Percentiles rank a stretch among this genome's conserved stretches.
Evolutionary conservation across 225 moss, liverwort and hornwort species (phyloP).

Genomic region (Asterella californica): DNA sequence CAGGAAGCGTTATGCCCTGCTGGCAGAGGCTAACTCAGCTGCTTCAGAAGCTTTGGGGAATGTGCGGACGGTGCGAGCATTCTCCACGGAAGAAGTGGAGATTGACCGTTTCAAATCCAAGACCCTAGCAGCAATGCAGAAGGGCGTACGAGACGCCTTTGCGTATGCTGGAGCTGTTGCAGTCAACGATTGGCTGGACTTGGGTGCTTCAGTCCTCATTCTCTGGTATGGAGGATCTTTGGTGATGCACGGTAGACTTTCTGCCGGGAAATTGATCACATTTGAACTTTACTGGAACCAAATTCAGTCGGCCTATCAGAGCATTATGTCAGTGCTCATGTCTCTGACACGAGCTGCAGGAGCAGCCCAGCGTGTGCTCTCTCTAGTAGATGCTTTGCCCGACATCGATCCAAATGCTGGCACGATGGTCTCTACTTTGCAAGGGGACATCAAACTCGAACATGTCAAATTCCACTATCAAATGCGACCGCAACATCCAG

Average conservation of each 20-base stretch:
- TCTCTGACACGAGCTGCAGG: slow-evolving; percentile 96
- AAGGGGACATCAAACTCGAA: slow-evolving; percentile 86
- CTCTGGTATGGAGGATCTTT: slow-evolving; percentile 96
- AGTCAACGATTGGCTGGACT: slow-evolving; percentile 96
- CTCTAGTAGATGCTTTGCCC: slow-evolving; percentile 91
- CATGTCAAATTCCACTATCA: slow-evolving; percentile 79
- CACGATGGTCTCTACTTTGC: slow-evolving; percentile 64
- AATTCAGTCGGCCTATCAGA: slow-evolving; percentile 89
- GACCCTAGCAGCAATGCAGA: slow-evolving; percentile 82
- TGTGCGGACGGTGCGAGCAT: slow-evolving; percentile 92
- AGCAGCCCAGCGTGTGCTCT: slow-evolving; percentile 97
- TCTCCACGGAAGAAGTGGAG: slow-evolving; percentile 96
- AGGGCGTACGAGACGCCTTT: slow-evolving; percentile 92
- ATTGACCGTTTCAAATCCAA: slow-evolving; percentile 89
- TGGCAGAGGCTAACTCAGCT: slow-evolving; percentile 97
- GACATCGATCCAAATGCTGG: slow-evolving; percentile 96
- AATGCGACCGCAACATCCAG: slow-evolving; percentile 94
- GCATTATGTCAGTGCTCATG: slow-evolving; percentile 98
- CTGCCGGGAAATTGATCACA: slow-evolving; percentile 90
- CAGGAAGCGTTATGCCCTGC: slow-evolving; percentile 90
- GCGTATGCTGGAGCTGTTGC: slow-evolving; percentile 98
- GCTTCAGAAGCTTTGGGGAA: slow-evolving; percentile 97
- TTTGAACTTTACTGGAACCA: slow-evolving; percentile 98
- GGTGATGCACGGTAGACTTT: slow-evolving; percentile 88
- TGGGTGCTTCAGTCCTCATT: slow-evolving; percentile 93